Base-by-base conservation (phyloP, 2,329 filamentous ascomycete species). In the Ambrosiella cleistominuta region DNA sequence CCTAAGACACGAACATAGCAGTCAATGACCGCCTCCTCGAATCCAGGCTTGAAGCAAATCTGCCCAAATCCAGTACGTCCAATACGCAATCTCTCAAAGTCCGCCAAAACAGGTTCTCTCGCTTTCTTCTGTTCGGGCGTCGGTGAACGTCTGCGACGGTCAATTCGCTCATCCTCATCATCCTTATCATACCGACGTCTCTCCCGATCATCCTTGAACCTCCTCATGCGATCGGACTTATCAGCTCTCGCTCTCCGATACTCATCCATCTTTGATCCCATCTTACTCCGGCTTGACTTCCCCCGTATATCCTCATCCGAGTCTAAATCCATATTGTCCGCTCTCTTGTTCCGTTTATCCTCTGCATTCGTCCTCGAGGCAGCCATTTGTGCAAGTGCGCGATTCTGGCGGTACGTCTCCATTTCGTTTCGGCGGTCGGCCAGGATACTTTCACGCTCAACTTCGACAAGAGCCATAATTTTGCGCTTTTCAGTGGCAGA, bases 11-110 rank as follows among this genome's bases (percentile, higher is more conserved):
- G 86, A 42, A 85, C 84, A 68, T 86, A 98, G 69, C 89, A 94
- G 56, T 88, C 88, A 13, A 76, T 81, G 65, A 96, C 86, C 37
- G 85, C 78, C 7, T 85, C 74, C 58, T 95, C 86, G 64, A 98
- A 96, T 3, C 84, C 84, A 9, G 93, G 93, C 64, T 90, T 91
- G 72, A 95, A 95, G 75, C 89, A 96, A 58, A 95, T 85, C 66
- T 91, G 82, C 6, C 86, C 85, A 68, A 98, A 95, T 66, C 89
- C 86, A 63, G 80, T 85, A 62, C 93, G 81, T 54, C 90, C 88
- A 60, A 98, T 79, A 59, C 88, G 82, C 57, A 91, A 81, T 55
- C 87, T 81, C 66, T 97, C 86, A 63, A 91, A 82, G 68, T 97
- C 88, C n/a, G 77, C 78, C 17, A 95, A 74, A 40, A 62, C 1